Evolutionary conservation across 2,329 filamentous ascomycete species (phyloP), one percentile per base, ranked within the genome.

Genomic region (Didymella sp.): DNA sequence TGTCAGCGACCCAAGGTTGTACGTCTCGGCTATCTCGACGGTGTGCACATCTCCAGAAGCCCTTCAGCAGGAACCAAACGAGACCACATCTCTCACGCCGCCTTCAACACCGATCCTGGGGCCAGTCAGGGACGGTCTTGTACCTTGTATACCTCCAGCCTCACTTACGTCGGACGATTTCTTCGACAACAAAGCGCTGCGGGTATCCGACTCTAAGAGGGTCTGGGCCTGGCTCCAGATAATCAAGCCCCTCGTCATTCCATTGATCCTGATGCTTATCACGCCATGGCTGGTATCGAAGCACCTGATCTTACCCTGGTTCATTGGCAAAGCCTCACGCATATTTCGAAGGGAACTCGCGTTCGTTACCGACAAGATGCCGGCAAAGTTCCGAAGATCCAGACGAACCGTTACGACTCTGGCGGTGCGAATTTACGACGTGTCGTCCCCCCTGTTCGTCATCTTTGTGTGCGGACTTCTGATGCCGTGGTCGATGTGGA

Each of bases 231-330:
- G 33, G n/a, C 33, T 17, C 4, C n/a, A 2, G 5, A 37, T 4
- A 4, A 9, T 11, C 33, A 17, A 19, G n/a, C n/a, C 33, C n/a
- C n/a, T 37, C n/a, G 9, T 19, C n/a, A 17, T 37, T 4, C n/a
- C 56, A 13, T 62, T 61, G n/a, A 44, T 55, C 24, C 2, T 58
- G 22, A 41, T 61, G 1, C 56, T 60, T 35, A 38, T 37, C 17
- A 37, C 7, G 33, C 33, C 17, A 37, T 21, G 7, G 33, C 3
- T 17, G 8, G 2, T 37, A 8, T 19, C 8, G 8, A 21, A 21
- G 33, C 2, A 37, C 9, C 33, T 37, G 3, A 9, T 37, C 17
- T 12, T 37, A 21, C 17, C 17, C 17, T 37, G 17, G 33, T 37
- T 37, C n/a, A 37, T 21, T 8, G 9, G 17, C 4, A 21, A 11